Evolutionary conservation across 2,329 filamentous ascomycete species (phyloP), one percentile per base, ranked within the genome.

Genomic region (Stagonosporopsis tanaceti): DNA sequence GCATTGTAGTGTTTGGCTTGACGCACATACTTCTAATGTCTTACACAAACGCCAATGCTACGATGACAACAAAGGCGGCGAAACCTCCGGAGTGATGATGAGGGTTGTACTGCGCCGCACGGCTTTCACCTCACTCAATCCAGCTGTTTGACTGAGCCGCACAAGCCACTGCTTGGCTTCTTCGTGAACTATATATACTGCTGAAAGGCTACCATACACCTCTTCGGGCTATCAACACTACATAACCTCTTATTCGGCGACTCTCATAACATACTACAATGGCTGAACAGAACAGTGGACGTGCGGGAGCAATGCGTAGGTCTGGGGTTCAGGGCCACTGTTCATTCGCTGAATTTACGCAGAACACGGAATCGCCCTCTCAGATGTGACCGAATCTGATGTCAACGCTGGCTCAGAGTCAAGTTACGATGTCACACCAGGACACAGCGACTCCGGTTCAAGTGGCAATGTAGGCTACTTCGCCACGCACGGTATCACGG

Each of bases 401-500:
- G 27, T 2, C 15, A 14, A n/a, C 40, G 17, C 7, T 17, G 24
- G 32, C 25, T 17, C 50, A 32, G 12, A 7, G 17, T 39, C 50
- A 8, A 59, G 46, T 38, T 32, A 54, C 12, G 22, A 35, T 28
- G 8, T 30, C 12, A 53, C 50, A 8, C 30, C 46, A 41, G 28
- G 30, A 7, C 22, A 9, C 24, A 59, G 51, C 34, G 51, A 47
- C 9, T 41, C 27, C 12, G 38, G 25, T 9, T 52, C 50, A 15
- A 25, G 42, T 6, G 22, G 15, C n/a, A 42, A 37, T 15, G 24
- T 17, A 22, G 47, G 41, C 46, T 56, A 56, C 27, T 56, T 56
- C 17, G 41, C 40, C 8, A 42, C 22, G n/a, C 53, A 46, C n/a
- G 64, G 60, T 41, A 66, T 68, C 40, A 22, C 38, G 9, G 35